phyloP scores from a whole-genome alignment of 306 rosid species.

The Cucurbita argyrosperma region DNA sequence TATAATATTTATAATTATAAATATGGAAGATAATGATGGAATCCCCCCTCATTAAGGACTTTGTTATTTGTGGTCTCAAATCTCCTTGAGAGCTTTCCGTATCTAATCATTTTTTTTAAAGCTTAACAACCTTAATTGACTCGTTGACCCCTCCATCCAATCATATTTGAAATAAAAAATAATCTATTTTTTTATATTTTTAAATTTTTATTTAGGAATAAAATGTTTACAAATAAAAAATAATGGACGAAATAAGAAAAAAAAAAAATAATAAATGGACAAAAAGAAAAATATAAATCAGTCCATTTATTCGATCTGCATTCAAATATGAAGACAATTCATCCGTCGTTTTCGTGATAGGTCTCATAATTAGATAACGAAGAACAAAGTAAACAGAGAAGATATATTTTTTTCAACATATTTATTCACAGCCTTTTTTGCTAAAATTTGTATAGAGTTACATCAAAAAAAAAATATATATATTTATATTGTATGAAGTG shows the following conservation, averaged over 20 bases:
- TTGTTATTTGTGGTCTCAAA: not conserved
- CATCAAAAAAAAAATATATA: not conserved
- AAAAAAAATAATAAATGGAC: not conserved
- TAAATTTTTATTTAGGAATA: not conserved
- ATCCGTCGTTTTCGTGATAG: not conserved
- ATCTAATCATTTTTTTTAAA: not conserved
- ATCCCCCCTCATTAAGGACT: not conserved
- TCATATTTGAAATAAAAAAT: not conserved
- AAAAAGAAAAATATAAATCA: not conserved
- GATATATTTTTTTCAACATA: not conserved
- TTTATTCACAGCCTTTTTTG: not conserved
- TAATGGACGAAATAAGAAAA: not conserved
- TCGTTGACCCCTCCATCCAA: not conserved
- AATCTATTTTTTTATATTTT: not conserved
- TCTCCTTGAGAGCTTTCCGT: not conserved
- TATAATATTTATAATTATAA: not conserved
- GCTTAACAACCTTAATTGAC: conserved; percentile 1
- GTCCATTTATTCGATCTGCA: not conserved
- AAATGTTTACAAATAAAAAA: not conserved
- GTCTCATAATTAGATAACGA: not conserved
- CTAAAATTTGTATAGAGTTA: not conserved
- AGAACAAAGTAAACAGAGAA: not conserved
- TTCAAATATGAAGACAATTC: not conserved
- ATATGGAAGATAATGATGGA: conserved; percentile 3
- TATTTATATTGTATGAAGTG: not conserved